Base-by-base conservation (phyloP, 805 yeast species). In the Debaryomyces maramus region DNA sequence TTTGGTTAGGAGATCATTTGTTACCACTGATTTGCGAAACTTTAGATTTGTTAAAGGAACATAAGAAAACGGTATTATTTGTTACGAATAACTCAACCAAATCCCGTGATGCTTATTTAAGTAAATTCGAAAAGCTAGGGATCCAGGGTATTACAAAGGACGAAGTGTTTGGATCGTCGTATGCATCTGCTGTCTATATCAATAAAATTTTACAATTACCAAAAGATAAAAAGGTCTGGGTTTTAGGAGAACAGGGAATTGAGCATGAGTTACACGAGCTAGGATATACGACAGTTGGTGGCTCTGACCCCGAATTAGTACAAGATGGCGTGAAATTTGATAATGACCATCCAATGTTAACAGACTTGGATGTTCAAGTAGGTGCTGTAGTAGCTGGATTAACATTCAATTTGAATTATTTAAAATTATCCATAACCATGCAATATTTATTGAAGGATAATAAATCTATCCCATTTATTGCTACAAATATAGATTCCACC, bases 1-100 rank as follows among this genome's bases (percentile, higher is more conserved):
- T 93, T 43, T 93, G 99, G 99, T 66, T 85, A 35, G 98, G 98
- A 2, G 81, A 78, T 46, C 86, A 82, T 48, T 63, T 88, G 17
- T 72, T 93, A 34, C 97, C 97, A 5, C 68, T 77, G 13, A 85
- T 88, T 2, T 73, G 70, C 9, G 97, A 93, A 59, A 85, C 96
- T 0, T 61, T 93, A 30, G 72, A 73, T 7, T 57, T 85, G 30
- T 68, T 93, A 48, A 74, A 75, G 43, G 41, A 58, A 3, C 41
- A 47, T 19, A 77, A 78, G 27, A 93, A 93, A 61, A 78, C 81
- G 45, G 71, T 88, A 38, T 73, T 90, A 32, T 93, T 93, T 65
- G 99, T 93, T 20, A 90, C 99, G 32, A 93, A 93, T 71, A 93
- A 93, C 67, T 88, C 97, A 15, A 88, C 97, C 21, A 91, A 93